Conservation (phyloP, 2,329 filamentous ascomycete genomes). For the Malbranchea zuffiana region DNA sequence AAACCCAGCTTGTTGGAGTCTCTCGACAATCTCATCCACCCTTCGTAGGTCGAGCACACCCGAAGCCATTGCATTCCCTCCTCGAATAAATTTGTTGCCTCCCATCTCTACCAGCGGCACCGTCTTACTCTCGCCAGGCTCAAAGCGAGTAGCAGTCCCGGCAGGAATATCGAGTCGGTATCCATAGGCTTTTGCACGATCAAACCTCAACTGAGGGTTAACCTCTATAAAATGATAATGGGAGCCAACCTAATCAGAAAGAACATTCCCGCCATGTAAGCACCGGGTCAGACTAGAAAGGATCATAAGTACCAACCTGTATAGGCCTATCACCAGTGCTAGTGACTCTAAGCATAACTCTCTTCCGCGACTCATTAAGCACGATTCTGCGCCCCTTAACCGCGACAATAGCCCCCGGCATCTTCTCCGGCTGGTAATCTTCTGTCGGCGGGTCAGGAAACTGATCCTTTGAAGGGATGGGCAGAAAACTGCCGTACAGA, state of each 20-base stretch:
- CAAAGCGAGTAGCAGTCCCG: slow-evolving; percentile 84
- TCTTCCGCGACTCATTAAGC: slow-evolving; percentile 62
- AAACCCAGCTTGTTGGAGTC: slow-evolving; percentile 63
- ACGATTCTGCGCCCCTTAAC: slow-evolving; percentile 55
- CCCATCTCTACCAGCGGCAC: slow-evolving; percentile 83
- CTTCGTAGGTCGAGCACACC: slow-evolving; percentile 58
- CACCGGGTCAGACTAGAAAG: background rate
- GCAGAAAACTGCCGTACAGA: slow-evolving; percentile 83
- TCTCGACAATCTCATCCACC: slow-evolving; percentile 54
- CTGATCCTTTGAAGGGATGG: slow-evolving; percentile 55
- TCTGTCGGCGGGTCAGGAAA: slow-evolving; percentile 56
- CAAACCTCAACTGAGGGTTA: slow-evolving; percentile 84
- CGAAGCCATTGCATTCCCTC: slow-evolving; percentile 69
- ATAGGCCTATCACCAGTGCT: slow-evolving; percentile 83
- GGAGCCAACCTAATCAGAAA: slow-evolving; percentile 53
- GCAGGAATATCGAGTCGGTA: slow-evolving; percentile 82
- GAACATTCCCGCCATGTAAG: background rate
- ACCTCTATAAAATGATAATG: slow-evolving; percentile 95
- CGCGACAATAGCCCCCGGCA: slow-evolving; percentile 69
- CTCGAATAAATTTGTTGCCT: slow-evolving; percentile 66
- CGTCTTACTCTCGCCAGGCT: slow-evolving; percentile 85
- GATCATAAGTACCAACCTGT: slow-evolving; percentile 48
- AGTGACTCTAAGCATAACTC: slow-evolving; percentile 64
- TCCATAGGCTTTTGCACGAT: slow-evolving; percentile 70
- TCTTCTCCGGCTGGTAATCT: slow-evolving; percentile 56